These are phyloP conservation scores for Tuber borchii DNA, from an alignment of 495 filamentous ascomycete genomes.

Conservation along the genomic window DNA sequence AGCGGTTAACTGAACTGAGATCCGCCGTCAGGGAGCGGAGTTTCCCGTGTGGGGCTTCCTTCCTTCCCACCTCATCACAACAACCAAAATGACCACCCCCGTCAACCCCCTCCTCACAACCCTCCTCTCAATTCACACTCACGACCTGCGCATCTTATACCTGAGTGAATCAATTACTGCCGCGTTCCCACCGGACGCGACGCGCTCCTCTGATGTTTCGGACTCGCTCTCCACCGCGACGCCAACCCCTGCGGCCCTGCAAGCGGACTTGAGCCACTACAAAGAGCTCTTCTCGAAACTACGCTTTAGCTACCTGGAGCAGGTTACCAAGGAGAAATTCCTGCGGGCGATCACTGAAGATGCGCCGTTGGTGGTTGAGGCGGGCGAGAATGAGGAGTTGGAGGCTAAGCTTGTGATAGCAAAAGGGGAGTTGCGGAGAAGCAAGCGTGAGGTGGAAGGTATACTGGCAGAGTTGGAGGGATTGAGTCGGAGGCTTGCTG, in stretches of 20 bases:
- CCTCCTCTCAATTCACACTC: conserved; percentile 19
- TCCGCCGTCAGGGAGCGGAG: neutral
- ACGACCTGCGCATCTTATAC: conserved; percentile 25
- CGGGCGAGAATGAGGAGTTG: conserved; percentile 73
- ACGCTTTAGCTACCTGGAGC: conserved; percentile 85
- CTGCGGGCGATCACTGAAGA: conserved; percentile 74
- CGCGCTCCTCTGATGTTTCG: conserved; percentile 23
- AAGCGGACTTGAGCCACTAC: conserved; percentile 31
- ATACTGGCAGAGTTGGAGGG: conserved; percentile 67
- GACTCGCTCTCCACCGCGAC: conserved; percentile 6
- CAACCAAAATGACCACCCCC: conserved; percentile 7
- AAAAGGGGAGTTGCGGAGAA: conserved; percentile 67
- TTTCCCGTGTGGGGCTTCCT: neutral
- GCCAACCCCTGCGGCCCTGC: conserved; percentile 18
- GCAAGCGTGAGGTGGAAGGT: conserved; percentile 70
- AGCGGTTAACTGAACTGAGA: neutral
- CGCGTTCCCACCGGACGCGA: neutral
- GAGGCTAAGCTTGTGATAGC: conserved; percentile 62
- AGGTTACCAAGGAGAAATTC: conserved; percentile 75
- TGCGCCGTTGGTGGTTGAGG: conserved; percentile 73
- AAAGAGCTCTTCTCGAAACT: conserved; percentile 87
- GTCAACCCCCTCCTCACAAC: conserved; percentile 17
- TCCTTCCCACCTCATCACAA: neutral
- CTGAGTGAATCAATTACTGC: conserved; percentile 27
- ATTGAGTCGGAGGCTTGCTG: conserved; percentile 54